These are phyloP conservation scores for Globisporangium middletonii DNA, from an alignment of 352 stramenopile genomes.

Conservation along the genomic window DNA sequence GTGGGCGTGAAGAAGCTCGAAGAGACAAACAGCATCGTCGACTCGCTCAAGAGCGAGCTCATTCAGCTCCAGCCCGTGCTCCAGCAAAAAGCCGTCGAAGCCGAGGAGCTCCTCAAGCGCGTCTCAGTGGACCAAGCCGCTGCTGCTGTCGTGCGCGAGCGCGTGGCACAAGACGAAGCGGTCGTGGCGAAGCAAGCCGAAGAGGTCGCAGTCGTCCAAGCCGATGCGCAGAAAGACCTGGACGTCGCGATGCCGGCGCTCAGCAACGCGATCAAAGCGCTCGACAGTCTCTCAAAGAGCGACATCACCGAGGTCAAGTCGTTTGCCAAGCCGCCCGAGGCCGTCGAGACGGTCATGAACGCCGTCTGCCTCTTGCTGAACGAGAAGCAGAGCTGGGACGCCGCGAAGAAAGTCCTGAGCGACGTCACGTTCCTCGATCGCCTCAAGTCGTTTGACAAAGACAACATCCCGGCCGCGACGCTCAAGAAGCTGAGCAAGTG, in stretches of 20 bases:
- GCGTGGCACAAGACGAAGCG: slow-evolving; percentile 89
- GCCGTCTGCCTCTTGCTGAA: slow-evolving; percentile 92
- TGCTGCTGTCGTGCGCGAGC: slow-evolving; percentile 80
- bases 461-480: slow-evolving; percentile 87
- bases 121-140: slow-evolving; percentile 92
- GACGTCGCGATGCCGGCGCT: slow-evolving; percentile 91
- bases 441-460: slow-evolving; percentile 92
- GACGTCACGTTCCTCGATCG: slow-evolving; percentile 88
- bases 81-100: slow-evolving; percentile 86
- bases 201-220: slow-evolving; percentile 88
- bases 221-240: slow-evolving; percentile 90
- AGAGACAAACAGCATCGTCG: slow-evolving; percentile 93
- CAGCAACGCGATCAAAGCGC: slow-evolving; percentile 83
- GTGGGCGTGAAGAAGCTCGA: slow-evolving; percentile 92
- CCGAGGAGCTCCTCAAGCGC: slow-evolving; percentile 88
- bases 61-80: slow-evolving; percentile 91
- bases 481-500: slow-evolving; percentile 89
- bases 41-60: slow-evolving; percentile 89
- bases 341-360: slow-evolving; percentile 93
- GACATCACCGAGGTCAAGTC: slow-evolving; percentile 94
- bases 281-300: slow-evolving; percentile 89
- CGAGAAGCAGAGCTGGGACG: slow-evolving; percentile 91
- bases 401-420: slow-evolving; percentile 88
- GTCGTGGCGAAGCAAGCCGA: slow-evolving; percentile 88
- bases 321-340: slow-evolving; percentile 90